These are phyloP conservation scores for Orbilia javanica DNA, from an alignment of 2,329 filamentous ascomycete species.

Conservation along the genomic window DNA sequence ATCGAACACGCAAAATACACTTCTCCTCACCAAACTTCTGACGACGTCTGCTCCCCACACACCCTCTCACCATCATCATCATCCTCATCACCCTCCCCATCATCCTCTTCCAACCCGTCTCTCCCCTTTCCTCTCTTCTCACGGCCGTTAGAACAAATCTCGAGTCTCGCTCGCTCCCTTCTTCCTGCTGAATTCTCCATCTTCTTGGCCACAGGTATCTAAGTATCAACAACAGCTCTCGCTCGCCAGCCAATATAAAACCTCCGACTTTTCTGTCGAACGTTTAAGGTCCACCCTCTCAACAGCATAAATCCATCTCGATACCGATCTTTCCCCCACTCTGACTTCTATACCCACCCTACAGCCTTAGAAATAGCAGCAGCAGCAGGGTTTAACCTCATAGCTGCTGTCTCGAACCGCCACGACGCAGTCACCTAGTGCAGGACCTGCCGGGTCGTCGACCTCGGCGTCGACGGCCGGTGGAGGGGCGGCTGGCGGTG, in stretches of 20 bases:
- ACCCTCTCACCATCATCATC: slow-evolving; percentile 23
- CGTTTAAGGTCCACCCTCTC: background rate
- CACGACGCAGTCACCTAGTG: slow-evolving; percentile 59
- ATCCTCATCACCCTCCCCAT: slow-evolving; percentile 10
- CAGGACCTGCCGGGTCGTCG: slow-evolving; percentile 59
- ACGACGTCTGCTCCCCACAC: slow-evolving; percentile 23
- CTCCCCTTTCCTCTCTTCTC: slow-evolving; percentile 1
- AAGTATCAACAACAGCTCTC: slow-evolving; percentile 23
- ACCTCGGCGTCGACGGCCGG: slow-evolving; percentile 58
- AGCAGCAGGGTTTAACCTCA: slow-evolving; percentile 58
- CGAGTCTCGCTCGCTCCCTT: slow-evolving; percentile 39
- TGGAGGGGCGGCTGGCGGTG: slow-evolving; percentile 65
- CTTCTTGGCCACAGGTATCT: slow-evolving; percentile 30
- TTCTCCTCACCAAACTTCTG: slow-evolving; percentile 36
- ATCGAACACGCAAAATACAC: slow-evolving; percentile 45
- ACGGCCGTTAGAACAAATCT: slow-evolving; percentile 16
- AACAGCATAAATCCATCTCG: slow-evolving; percentile 30
- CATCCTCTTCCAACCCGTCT: slow-evolving; percentile 24
- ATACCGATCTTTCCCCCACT: slow-evolving; percentile 24
- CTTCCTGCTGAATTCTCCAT: slow-evolving; percentile 34
- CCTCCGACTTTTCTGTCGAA: slow-evolving; percentile 28
- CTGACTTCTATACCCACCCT: slow-evolving; percentile 29
- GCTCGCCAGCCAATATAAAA: slow-evolving; percentile 48
- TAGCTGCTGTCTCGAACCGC: slow-evolving; percentile 57
- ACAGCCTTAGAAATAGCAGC: slow-evolving; percentile 28